phyloP scores from a whole-genome alignment of 352 stramenopile genomes.

The Phytopythium litorale region DNA sequence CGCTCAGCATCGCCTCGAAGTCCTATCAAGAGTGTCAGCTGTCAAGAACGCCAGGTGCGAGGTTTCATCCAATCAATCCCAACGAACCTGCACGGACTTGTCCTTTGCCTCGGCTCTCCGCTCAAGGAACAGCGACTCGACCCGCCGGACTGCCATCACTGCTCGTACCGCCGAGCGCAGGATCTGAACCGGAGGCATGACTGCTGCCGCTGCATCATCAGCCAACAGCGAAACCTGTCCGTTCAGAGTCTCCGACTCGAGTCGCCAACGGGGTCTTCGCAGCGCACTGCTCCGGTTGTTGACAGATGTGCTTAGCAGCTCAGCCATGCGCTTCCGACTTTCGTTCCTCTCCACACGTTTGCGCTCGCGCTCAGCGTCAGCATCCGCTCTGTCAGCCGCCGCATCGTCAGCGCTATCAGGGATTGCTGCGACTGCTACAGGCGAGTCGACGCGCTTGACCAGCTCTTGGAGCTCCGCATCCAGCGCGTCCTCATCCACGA shows the following conservation, averaged over 20 bases:
- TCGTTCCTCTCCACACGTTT: constrained; percentile 32
- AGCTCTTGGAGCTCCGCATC: constrained; percentile 2
- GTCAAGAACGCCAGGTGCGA: not conserved
- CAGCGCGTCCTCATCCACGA: constrained; percentile 6
- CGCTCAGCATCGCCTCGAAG: constrained; percentile 51
- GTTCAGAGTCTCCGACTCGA: constrained; percentile 30
- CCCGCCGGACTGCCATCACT: constrained; percentile 21
- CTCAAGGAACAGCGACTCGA: constrained; percentile 26
- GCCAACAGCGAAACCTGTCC: constrained; percentile 25
- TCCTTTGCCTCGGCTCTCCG: constrained; percentile 38
- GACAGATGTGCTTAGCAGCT: constrained; percentile 33
- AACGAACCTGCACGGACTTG: constrained; percentile 23
- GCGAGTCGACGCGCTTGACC: not conserved
- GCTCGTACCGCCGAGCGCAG: constrained; percentile 33
- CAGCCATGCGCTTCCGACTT: constrained; percentile 32
- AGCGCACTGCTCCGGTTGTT: constrained; percentile 16
- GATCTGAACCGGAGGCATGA: constrained; percentile 28
- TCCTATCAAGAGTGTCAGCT: constrained; percentile 23
- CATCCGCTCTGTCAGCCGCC: constrained; percentile 5
- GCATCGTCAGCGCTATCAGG: not conserved
- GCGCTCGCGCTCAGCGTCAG: constrained; percentile 10
- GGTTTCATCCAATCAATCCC: not conserved
- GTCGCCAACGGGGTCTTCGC: constrained; percentile 45
- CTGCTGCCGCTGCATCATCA: constrained; percentile 15
- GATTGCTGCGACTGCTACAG: not conserved